Base-by-base conservation (phyloP, 441 rosid species). In the Populus trichocarpa region DNA sequence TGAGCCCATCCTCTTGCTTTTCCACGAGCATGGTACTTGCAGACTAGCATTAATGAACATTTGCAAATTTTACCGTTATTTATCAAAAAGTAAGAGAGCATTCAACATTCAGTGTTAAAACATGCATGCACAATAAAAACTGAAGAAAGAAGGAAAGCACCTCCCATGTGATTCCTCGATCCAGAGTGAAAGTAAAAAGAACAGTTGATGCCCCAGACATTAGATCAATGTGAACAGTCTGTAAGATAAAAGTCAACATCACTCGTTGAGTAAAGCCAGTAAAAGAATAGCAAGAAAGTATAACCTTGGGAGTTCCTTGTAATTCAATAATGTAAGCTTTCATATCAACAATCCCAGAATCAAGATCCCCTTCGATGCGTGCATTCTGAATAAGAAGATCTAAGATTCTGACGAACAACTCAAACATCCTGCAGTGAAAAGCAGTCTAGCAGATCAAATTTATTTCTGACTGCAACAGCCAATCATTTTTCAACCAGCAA, bases 81-180 rank as follows among this genome's bases (percentile, higher is more conserved):
- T 38, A 9, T 38, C 42, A 25, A 38, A 0, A 38, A 38, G 42
- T 38, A 46, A 46, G 74, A 84, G 10, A 38, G 42, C 42, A 9
- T 38, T 38, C 42, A 38, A 12, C 42, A 38, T 25, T 38, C 42
- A 38, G 42, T 8, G 2, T 38, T 9, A 38, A 38, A 9, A 36
- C 40, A 36, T 7, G 40, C 40, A 36, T 38, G 42, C 42, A 38
- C 42, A 38, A 11, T 5, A 10, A 67, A 38, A 11, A 50, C 28
- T 16, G 73, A 69, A 63, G n/a, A 38, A 79, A 71, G 53, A 76
- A 75, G 35, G 61, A 71, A 10, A 18, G 69, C 83, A 94, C 99
- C 99, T 90, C 97, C 98, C 98, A 96, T 4, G 96, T 91, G 83
- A 90, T 73, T 80, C 99, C 98, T 81, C 98, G 98, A 86, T 96